A percentile compares a stretch with the other conserved stretches of the same genome.
These are phyloP conservation scores for Neurospora sp. DNA, from an alignment of 495 filamentous ascomycete species.

Conservation along the genomic window DNA sequence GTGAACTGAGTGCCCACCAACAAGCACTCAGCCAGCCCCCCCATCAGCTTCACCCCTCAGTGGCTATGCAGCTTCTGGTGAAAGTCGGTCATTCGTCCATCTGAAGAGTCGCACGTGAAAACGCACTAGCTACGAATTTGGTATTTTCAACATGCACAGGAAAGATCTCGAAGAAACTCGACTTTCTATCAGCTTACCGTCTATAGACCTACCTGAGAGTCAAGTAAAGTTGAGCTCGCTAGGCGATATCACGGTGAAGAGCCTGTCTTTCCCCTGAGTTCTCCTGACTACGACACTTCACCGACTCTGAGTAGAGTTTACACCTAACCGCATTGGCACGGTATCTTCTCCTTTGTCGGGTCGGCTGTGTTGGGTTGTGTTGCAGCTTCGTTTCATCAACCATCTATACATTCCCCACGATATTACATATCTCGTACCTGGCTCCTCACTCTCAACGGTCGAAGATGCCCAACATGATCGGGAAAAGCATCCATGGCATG, in stretches of 20 bases:
- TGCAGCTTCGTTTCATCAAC: conserved; percentile 25
- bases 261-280: background rate
- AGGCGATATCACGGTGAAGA: background rate
- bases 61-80: background rate
- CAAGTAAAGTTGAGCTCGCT: background rate
- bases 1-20: background rate
- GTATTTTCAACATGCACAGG: background rate
- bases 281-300: background rate
- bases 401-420: background rate
- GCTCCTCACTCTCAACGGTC: background rate
- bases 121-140: background rate
- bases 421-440: background rate
- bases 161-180: background rate
- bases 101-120: background rate
- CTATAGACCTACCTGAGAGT: background rate
- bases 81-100: background rate
- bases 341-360: background rate
- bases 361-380: conserved; percentile 13
- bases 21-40: background rate
- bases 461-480: background rate
- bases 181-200: background rate
- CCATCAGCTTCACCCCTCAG: background rate
- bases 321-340: background rate
- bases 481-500: background rate
- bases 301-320: background rate